phyloP scores from a whole-genome alignment of 2,329 filamentous ascomycete genomes.

The Didymella lethalis region DNA sequence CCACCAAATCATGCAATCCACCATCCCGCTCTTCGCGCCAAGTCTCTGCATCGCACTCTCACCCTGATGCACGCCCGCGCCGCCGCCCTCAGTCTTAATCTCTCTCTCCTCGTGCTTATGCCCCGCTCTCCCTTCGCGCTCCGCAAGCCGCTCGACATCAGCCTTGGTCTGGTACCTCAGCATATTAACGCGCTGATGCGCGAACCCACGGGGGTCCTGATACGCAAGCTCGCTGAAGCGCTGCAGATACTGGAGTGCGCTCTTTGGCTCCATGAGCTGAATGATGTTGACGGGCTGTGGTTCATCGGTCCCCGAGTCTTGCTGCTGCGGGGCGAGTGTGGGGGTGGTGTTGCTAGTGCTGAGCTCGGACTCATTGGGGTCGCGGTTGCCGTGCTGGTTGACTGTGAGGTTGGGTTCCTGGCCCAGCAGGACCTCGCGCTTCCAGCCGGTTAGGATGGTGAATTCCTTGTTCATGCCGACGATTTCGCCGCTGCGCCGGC shows the following conservation, averaged over 20 bases:
- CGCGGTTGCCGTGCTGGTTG: conserved; percentile 69
- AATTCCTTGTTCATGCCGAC: conserved; percentile 97
- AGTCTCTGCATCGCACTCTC: conserved; percentile 83
- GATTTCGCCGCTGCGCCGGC: conserved; percentile 91
- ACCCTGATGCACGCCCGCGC: conserved; percentile 55
- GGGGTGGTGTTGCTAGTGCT: conserved; percentile 57
- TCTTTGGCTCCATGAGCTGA: conserved; percentile 91
- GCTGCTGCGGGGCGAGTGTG: conserved; percentile 47
- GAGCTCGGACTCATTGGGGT: conserved; percentile 49
- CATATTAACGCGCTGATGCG: conserved; percentile 82
- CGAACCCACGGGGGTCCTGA: conserved; percentile 84
- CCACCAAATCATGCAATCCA: conserved; percentile 96
- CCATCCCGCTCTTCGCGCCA: conserved; percentile 82
- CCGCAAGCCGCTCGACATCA: conserved; percentile 44
- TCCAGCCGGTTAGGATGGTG: conserved; percentile 94
- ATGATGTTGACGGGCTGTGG: conserved; percentile 87
- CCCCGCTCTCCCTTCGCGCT: conserved; percentile 22
- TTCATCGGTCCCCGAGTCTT: conserved; percentile 50
- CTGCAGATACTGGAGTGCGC: conserved; percentile 92
- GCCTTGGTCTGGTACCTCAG: conserved; percentile 77
- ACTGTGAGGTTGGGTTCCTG: conserved; percentile 87
- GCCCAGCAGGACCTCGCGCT: conserved; percentile 85
- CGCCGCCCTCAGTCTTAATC: conserved; percentile 42
- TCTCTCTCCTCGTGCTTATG: conserved; percentile 19
- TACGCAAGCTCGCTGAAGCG: conserved; percentile 94